Evolutionary conservation across 257 asterid genomes (phyloP), one percentile per base, ranked within the genome.

Genomic region (Nicotiana attenuata): DNA sequence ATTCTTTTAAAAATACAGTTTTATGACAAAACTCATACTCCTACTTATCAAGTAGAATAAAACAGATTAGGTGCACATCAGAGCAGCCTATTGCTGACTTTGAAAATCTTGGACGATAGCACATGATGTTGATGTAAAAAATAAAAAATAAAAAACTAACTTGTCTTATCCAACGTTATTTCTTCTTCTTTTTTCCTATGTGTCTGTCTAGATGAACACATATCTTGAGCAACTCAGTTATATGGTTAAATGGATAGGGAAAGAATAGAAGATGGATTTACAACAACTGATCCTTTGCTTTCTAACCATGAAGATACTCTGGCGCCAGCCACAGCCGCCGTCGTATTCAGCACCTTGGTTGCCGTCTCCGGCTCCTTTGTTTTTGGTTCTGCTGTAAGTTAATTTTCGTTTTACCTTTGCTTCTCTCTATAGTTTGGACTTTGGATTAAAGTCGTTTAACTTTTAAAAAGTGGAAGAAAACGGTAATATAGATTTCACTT

Each of bases 371-470:
- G 98, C 63, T 95, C 99, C 82, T 95, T 81, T 81, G 98, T 87
- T 80, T 92, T 95, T 87, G 99, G 99, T 78, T 91, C 91, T 83
- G 95, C 97, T 55, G 99, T 95, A 86, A 92, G 97, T 87, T 53
- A 16, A 28, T 2, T 56, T 41, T 41, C 47, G 10, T 41, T 8
- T 3, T 41, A 41, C 47, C 47, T 41, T 56, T 56, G n/a, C 53
- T 77, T 65, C 10, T 65, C 47, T 10, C 1, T 33, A 13, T 26
- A 15, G 45, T 65, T 55, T 56, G 4, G 10, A 28, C 20, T 50
- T 76, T 24, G 61, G 28, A 29, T 17, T 41, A 17, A 16, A 7
- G 22, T 33, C 13, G 11, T 47, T 22, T 73, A 13, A 19, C 50
- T 66, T 66, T 66, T 10, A 31, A 66, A 31, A 19, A 24, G 60